A percentile compares a stretch with the other conserved stretches of the same genome.
These are phyloP conservation scores for Lichina pygmaea DNA, from an alignment of 495 filamentous ascomycete species.

Conservation along the genomic window DNA sequence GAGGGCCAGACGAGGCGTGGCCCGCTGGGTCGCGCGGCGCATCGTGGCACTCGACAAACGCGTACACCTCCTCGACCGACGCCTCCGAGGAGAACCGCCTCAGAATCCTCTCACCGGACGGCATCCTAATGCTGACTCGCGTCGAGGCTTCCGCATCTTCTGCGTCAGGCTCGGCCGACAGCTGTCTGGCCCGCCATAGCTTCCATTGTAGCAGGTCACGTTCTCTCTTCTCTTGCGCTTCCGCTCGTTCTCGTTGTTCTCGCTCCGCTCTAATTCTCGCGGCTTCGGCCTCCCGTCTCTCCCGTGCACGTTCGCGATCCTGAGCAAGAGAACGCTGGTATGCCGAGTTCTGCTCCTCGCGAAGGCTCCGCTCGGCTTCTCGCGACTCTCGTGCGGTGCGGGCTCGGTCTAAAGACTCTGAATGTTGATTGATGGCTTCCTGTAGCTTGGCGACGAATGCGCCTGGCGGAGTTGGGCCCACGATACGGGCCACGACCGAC, in stretches of 20 bases:
- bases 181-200: conserved; percentile 42
- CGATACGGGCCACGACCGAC: conserved; percentile 53
- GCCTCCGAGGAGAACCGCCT: conserved; percentile 38
- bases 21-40: conserved; percentile 12
- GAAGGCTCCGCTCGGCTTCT: conserved; percentile 45
- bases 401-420: conserved; percentile 36
- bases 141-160: conserved; percentile 44
- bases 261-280: conserved; percentile 32
- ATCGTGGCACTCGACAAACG: conserved; percentile 84
- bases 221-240: conserved; percentile 28
- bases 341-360: conserved; percentile 65
- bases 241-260: conserved; percentile 33
- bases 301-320: conserved; percentile 57
- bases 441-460: conserved; percentile 48
- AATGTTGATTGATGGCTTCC: conserved; percentile 38
- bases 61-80: conserved; percentile 70
- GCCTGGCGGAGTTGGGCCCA: conserved; percentile 34
- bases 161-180: conserved; percentile 40
- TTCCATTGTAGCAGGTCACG: conserved; percentile 44
- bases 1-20: too few relatives aligned
- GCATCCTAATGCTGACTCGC: conserved; percentile 60
- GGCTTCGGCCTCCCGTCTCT: conserved; percentile 46
- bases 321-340: conserved; percentile 76
- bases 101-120: conserved; percentile 42
- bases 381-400: conserved; percentile 47